Evolutionary conservation across 2,329 filamentous ascomycete species (phyloP).

Genomic region (Pezicula radicicola): DNA sequence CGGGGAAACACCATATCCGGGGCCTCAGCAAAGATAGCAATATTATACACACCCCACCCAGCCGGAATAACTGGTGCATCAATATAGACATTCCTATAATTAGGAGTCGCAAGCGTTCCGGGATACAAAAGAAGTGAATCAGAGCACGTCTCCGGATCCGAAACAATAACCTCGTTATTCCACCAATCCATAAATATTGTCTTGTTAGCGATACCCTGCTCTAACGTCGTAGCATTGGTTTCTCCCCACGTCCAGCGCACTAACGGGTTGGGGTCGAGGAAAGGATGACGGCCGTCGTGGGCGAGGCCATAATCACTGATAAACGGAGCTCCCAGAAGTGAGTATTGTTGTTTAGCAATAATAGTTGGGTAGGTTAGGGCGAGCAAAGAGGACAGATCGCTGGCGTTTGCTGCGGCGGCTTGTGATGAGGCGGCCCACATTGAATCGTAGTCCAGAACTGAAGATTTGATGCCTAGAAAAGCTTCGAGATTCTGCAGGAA

Average conservation of each 20-base stretch:
- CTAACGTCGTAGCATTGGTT: slow-evolving; percentile 24
- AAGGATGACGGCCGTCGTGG: slow-evolving; percentile 40
- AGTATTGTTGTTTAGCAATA: slow-evolving; percentile 41
- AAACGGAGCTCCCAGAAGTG: slow-evolving; percentile 41
- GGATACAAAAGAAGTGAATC: slow-evolving; percentile 42
- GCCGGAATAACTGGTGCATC: slow-evolving; percentile 40
- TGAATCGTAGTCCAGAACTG: slow-evolving; percentile 3
- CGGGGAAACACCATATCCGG: slow-evolving; percentile 44
- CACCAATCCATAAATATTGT: slow-evolving; percentile 6
- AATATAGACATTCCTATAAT: slow-evolving; percentile 41
- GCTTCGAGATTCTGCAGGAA: slow-evolving; percentile 37
- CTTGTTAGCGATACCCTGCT: background rate
- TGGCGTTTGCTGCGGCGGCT: slow-evolving; percentile 22
- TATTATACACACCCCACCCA: slow-evolving; percentile 39
- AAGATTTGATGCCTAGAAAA: slow-evolving; percentile 34
- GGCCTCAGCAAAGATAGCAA: slow-evolving; percentile 44
- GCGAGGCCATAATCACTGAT: slow-evolving; percentile 42
- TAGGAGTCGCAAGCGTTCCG: slow-evolving; percentile 34
- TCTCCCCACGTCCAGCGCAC: slow-evolving; percentile 43
- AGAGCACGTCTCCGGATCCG: slow-evolving; percentile 3
- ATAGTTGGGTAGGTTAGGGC: slow-evolving; percentile 41
- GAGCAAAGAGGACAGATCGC: slow-evolving; percentile 31
- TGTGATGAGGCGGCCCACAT: slow-evolving; percentile 9
- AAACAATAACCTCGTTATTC: slow-evolving; percentile 2
- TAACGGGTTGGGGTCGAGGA: slow-evolving; percentile 43